Evolutionary conservation across 2,329 filamentous ascomycete species (phyloP).

Genomic region (Fusarium tuaranense): DNA sequence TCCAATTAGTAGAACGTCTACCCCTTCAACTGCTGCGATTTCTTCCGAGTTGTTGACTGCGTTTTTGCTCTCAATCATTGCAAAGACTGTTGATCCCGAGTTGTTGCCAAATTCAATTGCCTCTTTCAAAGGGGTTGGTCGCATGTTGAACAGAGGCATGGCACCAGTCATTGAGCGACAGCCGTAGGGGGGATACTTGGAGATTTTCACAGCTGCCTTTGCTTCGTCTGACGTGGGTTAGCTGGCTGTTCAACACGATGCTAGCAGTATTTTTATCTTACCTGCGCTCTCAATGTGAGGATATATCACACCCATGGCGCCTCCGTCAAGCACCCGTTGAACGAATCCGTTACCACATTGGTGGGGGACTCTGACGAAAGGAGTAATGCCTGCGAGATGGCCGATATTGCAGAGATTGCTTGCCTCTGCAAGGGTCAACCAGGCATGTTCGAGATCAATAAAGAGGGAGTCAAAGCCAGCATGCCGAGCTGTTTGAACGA

Average conservation of each 20-base stretch:
- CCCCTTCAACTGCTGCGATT: slow-evolving; percentile 47
- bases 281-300: slow-evolving; percentile 22
- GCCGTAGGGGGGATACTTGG: slow-evolving; percentile 42
- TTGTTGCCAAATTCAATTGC: slow-evolving; percentile 35
- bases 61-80: slow-evolving; percentile 46
- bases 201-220: slow-evolving; percentile 54
- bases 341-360: not conserved
- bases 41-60: slow-evolving; percentile 42
- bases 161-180: slow-evolving; percentile 42
- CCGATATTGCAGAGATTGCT: slow-evolving; percentile 41
- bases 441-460: slow-evolving; percentile 52
- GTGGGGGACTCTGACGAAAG: slow-evolving; percentile 1
- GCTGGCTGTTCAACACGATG: slow-evolving; percentile 12
- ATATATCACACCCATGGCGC: slow-evolving; percentile 5
- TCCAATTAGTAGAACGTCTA: slow-evolving; percentile 49
- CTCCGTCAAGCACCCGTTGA: not conserved
- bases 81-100: slow-evolving; percentile 38
- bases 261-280: slow-evolving; percentile 15
- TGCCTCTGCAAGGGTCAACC: slow-evolving; percentile 43
- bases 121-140: slow-evolving; percentile 11
- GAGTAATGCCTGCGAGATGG: not conserved
- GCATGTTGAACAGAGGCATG: slow-evolving; percentile 38
- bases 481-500: slow-evolving; percentile 10
- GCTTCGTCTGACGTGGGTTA: slow-evolving; percentile 49
- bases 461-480: slow-evolving; percentile 40